phyloP scores from a whole-genome alignment of 2,329 filamentous ascomycete species.

The Podosphaera fusca region DNA sequence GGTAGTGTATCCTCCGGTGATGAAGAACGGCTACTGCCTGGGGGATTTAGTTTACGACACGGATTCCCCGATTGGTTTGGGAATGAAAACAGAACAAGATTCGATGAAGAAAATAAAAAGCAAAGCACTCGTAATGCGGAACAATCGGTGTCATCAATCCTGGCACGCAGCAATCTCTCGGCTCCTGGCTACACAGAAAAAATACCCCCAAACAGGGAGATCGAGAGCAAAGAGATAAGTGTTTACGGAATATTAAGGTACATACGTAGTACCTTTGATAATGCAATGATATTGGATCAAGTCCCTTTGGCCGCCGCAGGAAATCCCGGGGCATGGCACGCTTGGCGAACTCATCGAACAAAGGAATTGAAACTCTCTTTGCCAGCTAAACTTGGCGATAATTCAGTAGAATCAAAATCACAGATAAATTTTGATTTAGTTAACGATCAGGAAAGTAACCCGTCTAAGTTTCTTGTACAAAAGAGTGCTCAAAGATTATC shows the following conservation, averaged over 20 bases:
- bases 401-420: background rate
- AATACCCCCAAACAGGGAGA: background rate
- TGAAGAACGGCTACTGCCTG: conserved; percentile 62
- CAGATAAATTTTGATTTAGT: too few relatives aligned
- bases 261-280: conserved; percentile 59
- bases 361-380: conserved; percentile 21
- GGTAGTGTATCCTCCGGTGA: conserved; percentile 68
- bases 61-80: conserved; percentile 82
- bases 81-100: conserved; percentile 13
- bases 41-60: conserved; percentile 73
- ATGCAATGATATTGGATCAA: conserved; percentile 52
- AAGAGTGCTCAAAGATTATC: too few relatives aligned
- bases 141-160: background rate
- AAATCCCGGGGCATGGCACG: conserved; percentile 82
- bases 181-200: background rate
- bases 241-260: conserved; percentile 55
- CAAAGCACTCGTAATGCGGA: background rate
- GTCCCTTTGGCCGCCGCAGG: conserved; percentile 64
- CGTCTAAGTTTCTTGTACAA: background rate
- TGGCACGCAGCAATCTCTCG: background rate
- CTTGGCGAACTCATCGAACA: conserved; percentile 55
- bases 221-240: conserved; percentile 16
- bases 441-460: background rate
- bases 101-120: background rate
- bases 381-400: background rate